Evolutionary conservation across 345 rosid genomes (phyloP).

Genomic region (Brassica rapa): DNA sequence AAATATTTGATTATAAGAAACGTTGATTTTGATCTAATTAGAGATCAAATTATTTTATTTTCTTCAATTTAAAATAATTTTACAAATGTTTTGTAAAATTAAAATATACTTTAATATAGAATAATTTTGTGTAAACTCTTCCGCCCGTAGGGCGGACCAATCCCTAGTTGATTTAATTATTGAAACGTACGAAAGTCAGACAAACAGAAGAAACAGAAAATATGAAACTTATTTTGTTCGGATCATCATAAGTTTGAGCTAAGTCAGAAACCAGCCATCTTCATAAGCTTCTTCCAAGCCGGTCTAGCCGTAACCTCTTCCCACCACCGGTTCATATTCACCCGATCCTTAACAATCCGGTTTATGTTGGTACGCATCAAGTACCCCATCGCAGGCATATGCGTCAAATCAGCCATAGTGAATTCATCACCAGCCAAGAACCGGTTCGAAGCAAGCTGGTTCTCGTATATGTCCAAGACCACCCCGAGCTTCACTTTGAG

Average conservation of each 20-base stretch:
- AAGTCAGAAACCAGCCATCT: constrained; percentile 37
- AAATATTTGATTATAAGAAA: no score
- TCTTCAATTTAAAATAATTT: no score
- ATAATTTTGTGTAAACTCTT: no score
- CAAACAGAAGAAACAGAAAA: background rate
- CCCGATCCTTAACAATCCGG: constrained; percentile 50
- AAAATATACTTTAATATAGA: no score
- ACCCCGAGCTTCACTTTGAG: constrained; percentile 55
- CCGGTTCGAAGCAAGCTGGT: constrained; percentile 50
- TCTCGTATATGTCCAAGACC: constrained; percentile 69
- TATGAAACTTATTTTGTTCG: constrained; percentile 3
- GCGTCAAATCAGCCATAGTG: constrained; percentile 75
- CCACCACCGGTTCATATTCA: constrained; percentile 73
- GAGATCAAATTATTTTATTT: no score
- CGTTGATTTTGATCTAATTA: no score
- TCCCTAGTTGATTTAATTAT: background rate
- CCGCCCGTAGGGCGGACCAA: no score
- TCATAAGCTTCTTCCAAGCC: constrained; percentile 72
- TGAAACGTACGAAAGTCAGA: background rate
- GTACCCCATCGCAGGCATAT: constrained; percentile 59
- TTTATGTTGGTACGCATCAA: constrained; percentile 46
- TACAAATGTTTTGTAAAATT: no score
- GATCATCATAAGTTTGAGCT: background rate
- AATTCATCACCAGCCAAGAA: constrained; percentile 77
- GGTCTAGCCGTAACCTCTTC: constrained; percentile 63